Base-by-base conservation (phyloP, 345 rosid genomes). In the Odontarrhena argentea region DNA sequence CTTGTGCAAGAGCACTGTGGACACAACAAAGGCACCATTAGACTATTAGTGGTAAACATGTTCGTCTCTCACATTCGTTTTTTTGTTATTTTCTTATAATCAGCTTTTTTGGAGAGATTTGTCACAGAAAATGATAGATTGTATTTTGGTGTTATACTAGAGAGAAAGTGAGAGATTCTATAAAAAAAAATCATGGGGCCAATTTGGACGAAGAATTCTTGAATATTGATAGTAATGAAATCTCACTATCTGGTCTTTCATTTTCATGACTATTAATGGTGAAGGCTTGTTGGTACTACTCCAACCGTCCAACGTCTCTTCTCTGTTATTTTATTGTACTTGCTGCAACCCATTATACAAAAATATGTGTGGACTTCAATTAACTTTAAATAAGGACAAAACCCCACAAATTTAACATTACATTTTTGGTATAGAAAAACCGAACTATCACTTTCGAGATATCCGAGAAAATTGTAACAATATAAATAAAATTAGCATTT, bases 251-350 rank as follows among this genome's bases (percentile, higher is more conserved):
- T 45, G 46, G 51, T 12, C 35, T 43, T 50, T 50, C 60, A 58
- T 73, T 65, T 58, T 65, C 71, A 35, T 58, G 71, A 65, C 67
- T 73, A 49, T 43, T 49, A 14, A 44, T 44, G 42, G 42, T 32
- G 2, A 41, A 46, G 53, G 8, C 32, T 58, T 53, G 55, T 73
- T 42, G n/a, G 51, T 1, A 28, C 28, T 58, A 25, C 7, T 36
- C 4, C 36, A 2, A 5, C 7, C 6, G 22, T 18, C 22, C 22
- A 18, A 60, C 67, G 76, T 60, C 76, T 64, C 70, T 65, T 50
- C 9, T 48, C 18, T 56, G 24, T 41, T 62, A 9, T 43, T 51
- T 70, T 53, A 24, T 24, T 70, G 41, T 61, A 47, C 40, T 22
- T 36, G 7, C 48, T 8, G 35, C 24, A 3, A 60, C 41, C 52